Percentiles rank a stretch among this genome's conserved stretches.
These are phyloP conservation scores for Melampsora americana DNA, from an alignment of 1,284 basidiomycete genomes.

Conservation along the genomic window DNA sequence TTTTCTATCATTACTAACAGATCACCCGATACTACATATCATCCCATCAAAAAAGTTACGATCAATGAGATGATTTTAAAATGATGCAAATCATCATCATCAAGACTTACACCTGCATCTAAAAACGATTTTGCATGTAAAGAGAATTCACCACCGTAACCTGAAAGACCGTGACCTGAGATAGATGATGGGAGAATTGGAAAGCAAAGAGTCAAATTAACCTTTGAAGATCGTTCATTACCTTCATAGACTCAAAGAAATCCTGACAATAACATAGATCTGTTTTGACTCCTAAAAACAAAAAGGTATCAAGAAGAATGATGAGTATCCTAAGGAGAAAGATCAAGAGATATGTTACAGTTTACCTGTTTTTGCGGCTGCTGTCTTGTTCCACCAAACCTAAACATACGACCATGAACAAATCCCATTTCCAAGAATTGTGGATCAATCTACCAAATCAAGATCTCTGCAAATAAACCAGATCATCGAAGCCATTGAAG, in stretches of 20 bases:
- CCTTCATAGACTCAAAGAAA: background rate
- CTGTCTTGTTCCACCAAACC: conserved; percentile 42
- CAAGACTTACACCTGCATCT: conserved; percentile 43
- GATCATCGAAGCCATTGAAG: too few relatives aligned
- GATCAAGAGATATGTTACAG: too few relatives aligned
- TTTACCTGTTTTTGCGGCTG: conserved; percentile 24
- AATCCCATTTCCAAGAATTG: too few relatives aligned
- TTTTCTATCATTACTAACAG: background rate
- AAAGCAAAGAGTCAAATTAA: background rate
- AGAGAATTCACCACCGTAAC: conserved; percentile 27
- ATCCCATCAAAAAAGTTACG: too few relatives aligned
- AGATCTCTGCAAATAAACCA: background rate
- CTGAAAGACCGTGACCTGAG: conserved; percentile 37
- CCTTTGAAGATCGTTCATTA: background rate
- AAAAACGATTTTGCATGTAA: conserved; percentile 27
- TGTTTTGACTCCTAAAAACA: conserved; percentile 6
- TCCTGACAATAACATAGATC: conserved; percentile 36
- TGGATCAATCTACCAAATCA: background rate
- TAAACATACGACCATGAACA: background rate
- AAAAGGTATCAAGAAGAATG: background rate
- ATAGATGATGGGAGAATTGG: background rate
- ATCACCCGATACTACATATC: conserved; percentile 31
- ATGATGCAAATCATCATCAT: too few relatives aligned
- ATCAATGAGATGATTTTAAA: too few relatives aligned
- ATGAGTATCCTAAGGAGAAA: background rate